These are phyloP conservation scores for Eruca vesicaria DNA, from an alignment of 441 rosid genomes.

Conservation along the genomic window DNA sequence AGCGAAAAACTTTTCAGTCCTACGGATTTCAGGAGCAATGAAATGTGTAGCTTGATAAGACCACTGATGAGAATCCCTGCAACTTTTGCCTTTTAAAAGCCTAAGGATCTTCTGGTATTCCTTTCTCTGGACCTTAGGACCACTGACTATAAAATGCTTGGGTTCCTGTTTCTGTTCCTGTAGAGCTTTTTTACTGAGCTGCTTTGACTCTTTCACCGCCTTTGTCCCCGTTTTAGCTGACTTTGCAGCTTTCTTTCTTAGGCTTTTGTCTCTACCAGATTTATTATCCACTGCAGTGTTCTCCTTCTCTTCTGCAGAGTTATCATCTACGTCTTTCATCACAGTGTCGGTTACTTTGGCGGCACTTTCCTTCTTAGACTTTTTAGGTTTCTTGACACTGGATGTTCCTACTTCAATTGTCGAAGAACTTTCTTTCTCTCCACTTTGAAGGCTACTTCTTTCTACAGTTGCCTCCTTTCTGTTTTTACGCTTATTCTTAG, in stretches of 20 bases:
- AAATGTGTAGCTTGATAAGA: conserved; percentile 96
- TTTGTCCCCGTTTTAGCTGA: conserved; percentile 30
- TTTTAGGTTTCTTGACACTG: conserved; percentile 17
- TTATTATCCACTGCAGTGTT: conserved; percentile 14
- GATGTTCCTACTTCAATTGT: conserved; percentile 16
- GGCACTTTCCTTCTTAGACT: not conserved
- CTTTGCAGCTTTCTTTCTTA: conserved; percentile 34
- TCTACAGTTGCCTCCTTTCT: conserved; percentile 6
- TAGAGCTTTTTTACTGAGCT: conserved; percentile 29
- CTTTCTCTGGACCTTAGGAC: conserved; percentile 68
- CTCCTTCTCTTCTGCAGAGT: conserved; percentile 55
- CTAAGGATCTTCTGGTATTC: conserved; percentile 68
- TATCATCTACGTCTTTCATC: conserved; percentile 27
- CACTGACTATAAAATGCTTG: conserved; percentile 66
- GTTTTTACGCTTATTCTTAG: not conserved
- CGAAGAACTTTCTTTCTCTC: conserved; percentile 11
- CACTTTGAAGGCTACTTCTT: conserved; percentile 1
- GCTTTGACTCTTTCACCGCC: conserved; percentile 31
- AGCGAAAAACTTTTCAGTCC: conserved; percentile 90
- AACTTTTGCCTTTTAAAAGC: conserved; percentile 68
- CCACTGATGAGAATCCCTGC: conserved; percentile 95
- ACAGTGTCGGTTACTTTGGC: not conserved
- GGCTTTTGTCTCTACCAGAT: conserved; percentile 28
- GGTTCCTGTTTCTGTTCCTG: conserved; percentile 43
- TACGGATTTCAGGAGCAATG: conserved; percentile 66